These are phyloP conservation scores for Sporodiniella umbellata DNA, from an alignment of 371 early-diverging fungal genomes.

Conservation along the genomic window DNA sequence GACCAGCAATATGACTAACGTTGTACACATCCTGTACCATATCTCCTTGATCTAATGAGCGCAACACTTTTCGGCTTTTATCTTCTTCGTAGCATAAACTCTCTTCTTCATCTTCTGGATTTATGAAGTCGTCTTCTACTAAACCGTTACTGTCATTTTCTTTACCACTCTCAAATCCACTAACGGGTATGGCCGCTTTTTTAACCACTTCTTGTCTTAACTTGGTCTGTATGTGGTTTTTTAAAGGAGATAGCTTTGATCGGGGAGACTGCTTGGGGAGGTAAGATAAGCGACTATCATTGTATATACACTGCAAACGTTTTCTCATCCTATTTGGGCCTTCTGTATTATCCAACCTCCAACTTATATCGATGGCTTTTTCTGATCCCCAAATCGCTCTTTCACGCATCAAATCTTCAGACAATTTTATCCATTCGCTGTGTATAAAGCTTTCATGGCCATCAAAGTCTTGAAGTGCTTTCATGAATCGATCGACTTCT, in stretches of 20 bases:
- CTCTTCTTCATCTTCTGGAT: slow-evolving; percentile 15
- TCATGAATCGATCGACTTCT: slow-evolving; percentile 57
- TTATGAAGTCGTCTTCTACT: neutral
- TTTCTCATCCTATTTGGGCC: slow-evolving; percentile 62
- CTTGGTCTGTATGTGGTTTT: neutral
- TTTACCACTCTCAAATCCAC: neutral
- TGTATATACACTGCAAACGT: slow-evolving; percentile 37
- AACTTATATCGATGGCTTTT: slow-evolving; percentile 33
- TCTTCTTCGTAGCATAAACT: slow-evolving; percentile 64
- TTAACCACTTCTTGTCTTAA: neutral
- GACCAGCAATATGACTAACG: slow-evolving; percentile 66
- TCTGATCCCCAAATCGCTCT: slow-evolving; percentile 64
- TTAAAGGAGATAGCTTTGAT: neutral
- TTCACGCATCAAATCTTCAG: slow-evolving; percentile 52
- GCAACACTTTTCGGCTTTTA: slow-evolving; percentile 68
- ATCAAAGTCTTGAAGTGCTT: slow-evolving; percentile 61
- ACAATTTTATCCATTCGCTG: slow-evolving; percentile 64
- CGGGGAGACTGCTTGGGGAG: slow-evolving; percentile 43
- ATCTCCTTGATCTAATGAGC: slow-evolving; percentile 71
- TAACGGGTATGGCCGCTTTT: too few species aligned
- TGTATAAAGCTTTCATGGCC: slow-evolving; percentile 61
- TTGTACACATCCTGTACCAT: slow-evolving; percentile 72
- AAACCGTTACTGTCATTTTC: neutral
- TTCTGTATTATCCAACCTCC: slow-evolving; percentile 78
- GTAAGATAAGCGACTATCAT: slow-evolving; percentile 35